Evolutionary conservation across 441 rosid genomes (phyloP).

Genomic region (Aquilaria agallochum): DNA sequence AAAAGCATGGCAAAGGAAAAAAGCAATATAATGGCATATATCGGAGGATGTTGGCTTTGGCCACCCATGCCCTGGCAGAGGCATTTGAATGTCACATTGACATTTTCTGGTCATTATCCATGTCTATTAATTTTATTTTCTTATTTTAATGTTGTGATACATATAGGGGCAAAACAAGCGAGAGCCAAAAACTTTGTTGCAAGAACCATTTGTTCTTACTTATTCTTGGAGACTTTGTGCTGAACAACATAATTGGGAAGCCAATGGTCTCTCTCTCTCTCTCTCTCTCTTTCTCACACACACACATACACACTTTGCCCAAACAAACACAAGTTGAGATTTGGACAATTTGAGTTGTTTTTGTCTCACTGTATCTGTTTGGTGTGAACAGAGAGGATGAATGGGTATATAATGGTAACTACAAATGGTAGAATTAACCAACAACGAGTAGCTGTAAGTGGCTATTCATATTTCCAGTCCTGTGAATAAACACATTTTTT

Average conservation of each 20-base stretch:
- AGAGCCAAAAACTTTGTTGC: conserved; percentile 95
- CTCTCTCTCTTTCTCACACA: conserved; percentile 12
- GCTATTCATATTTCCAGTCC: conserved; percentile 13
- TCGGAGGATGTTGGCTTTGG: conserved; percentile 80
- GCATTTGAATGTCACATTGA: conserved; percentile 27
- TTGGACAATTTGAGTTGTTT: neutral
- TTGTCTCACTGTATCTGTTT: conserved; percentile 12
- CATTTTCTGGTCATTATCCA: conserved; percentile 3
- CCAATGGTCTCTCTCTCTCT: conserved; percentile 44
- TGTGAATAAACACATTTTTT: neutral
- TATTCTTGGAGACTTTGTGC: conserved; percentile 95
- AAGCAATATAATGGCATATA: conserved; percentile 49
- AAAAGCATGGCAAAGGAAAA: conserved; percentile 41
- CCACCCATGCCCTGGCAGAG: conserved; percentile 96
- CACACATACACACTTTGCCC: too few relatives aligned
- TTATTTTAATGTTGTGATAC: conserved; percentile 11
- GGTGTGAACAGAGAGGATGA: conserved; percentile 50
- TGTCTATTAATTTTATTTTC: neutral
- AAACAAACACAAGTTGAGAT: neutral
- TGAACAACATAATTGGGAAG: conserved; percentile 70
- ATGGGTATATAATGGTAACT: conserved; percentile 85
- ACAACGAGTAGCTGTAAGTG: conserved; percentile 95
- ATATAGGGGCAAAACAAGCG: conserved; percentile 61
- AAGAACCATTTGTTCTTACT: conserved; percentile 66
- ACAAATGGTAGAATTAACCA: conserved; percentile 99